These are phyloP conservation scores for Elymus sibiricus DNA, from an alignment of 176 grass and related monocot genomes.

Conservation along the genomic window DNA sequence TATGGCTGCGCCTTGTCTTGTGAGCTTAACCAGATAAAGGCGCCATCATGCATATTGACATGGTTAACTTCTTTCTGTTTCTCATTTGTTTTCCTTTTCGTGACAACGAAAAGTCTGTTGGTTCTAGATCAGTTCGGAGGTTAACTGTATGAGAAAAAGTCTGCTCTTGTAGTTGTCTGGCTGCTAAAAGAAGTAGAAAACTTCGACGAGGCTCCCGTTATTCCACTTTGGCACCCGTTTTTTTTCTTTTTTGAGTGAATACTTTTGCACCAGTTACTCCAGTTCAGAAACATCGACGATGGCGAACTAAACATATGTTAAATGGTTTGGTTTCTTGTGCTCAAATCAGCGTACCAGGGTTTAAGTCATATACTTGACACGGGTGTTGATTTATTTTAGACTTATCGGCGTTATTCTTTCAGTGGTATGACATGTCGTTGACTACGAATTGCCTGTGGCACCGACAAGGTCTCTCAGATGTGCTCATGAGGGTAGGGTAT, in stretches of 20 bases:
- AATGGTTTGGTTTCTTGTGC: too few relatives aligned
- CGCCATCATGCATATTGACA: not conserved
- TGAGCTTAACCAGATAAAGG: constrained; percentile 12
- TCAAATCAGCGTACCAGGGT: too few relatives aligned
- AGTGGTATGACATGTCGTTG: too few relatives aligned
- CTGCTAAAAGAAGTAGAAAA: not conserved
- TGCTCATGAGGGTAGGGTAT: too few relatives aligned
- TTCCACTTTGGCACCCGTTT: too few relatives aligned
- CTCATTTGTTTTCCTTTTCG: not conserved
- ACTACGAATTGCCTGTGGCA: too few relatives aligned
- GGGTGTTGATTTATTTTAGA: too few relatives aligned
- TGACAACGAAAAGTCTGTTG: not conserved
- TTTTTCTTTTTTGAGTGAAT: not conserved
- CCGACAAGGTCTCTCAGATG: too few relatives aligned
- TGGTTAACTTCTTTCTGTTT: not conserved
- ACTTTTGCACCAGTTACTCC: not conserved
- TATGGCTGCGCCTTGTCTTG: not conserved
- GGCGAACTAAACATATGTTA: not conserved
- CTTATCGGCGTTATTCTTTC: too few relatives aligned
- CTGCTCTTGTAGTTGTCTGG: not conserved
- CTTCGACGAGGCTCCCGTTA: not conserved
- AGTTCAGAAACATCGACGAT: not conserved
- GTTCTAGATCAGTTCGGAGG: not conserved
- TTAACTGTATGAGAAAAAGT: too few relatives aligned
- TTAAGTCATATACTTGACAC: too few relatives aligned